Conservation (phyloP, 495 filamentous ascomycete genomes). For the Podospora comata region DNA sequence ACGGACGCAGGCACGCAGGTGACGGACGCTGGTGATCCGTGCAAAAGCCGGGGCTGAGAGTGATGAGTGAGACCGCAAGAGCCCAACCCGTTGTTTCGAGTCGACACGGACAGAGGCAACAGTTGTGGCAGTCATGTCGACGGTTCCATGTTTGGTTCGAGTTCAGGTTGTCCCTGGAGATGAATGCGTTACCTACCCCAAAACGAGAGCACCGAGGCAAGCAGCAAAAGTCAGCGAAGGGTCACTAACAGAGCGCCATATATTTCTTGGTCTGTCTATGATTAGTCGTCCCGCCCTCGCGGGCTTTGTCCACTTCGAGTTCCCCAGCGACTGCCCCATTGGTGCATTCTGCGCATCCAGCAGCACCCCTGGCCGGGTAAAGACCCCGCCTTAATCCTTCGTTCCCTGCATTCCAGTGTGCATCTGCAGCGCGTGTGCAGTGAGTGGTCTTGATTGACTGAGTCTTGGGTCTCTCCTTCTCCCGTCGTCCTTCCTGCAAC, state of each 20-base stretch:
- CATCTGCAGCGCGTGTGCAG: background rate
- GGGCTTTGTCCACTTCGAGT: slow-evolving; percentile 2
- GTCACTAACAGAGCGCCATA: slow-evolving; percentile 6
- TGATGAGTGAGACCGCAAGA: slow-evolving; percentile 1
- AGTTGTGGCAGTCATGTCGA: background rate
- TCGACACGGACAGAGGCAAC: background rate
- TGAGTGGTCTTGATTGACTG: background rate
- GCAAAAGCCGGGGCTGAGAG: background rate
- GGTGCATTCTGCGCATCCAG: slow-evolving; percentile 16
- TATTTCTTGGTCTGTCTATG: slow-evolving; percentile 9
- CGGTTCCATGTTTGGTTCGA: background rate
- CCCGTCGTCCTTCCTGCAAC: background rate
- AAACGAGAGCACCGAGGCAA: background rate
- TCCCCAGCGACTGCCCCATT: slow-evolving; percentile 10
- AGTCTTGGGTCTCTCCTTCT: background rate
- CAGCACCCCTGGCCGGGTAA: slow-evolving; percentile 14
- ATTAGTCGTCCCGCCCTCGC: slow-evolving; percentile 17
- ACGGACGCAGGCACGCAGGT: background rate
- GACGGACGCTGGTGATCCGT: slow-evolving; percentile 19
- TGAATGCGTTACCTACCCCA: background rate
- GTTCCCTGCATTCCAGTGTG: slow-evolving; percentile 14
- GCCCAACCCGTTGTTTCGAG: slow-evolving; percentile 2
- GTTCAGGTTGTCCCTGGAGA: background rate
- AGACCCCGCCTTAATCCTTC: slow-evolving; percentile 20
- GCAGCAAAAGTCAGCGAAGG: background rate